Evolutionary conservation across 768 basidiomycete species (phyloP), one percentile per base, ranked within the genome.

Genomic region (Podaxis rugospora): DNA sequence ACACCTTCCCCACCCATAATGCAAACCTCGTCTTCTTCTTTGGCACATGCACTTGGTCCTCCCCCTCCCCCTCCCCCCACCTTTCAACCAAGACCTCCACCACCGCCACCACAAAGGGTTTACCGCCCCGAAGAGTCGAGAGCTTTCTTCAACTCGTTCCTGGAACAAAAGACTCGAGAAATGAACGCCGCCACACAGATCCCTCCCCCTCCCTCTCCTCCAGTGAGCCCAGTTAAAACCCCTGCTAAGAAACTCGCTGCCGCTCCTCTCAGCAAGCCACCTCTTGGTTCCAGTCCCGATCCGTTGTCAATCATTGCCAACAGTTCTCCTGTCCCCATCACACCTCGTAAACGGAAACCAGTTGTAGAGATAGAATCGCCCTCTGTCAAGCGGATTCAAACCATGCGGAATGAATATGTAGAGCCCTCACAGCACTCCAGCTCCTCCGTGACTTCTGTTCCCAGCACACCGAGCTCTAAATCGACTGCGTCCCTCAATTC

Each of bases 271-370:
- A 46, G 18, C n/a, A 46, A 61, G 55, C 58, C 66, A 58, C 60
- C 68, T 25, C 65, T 62, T 5, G 74, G 76, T 51, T 76, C 77
- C 39, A 86, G 83, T 67, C 85, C 85, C 3, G 84, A 87, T 68
- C 84, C 85, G 13, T 71, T 87, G n/a, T 74, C 79, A 0, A 67
- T 82, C 67, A n/a, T 71, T 71, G 46, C 65, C 65, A 10, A 65
- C 69, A 47, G 70, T 75, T 37, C 67, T 10, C 64, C 67, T 9
- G 61, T 66, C 13, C 64, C 70, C 10, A 65, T 79, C 6, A 90
- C 90, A 0, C 89, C 90, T 9, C 81, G 80, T 53, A 93, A 93
- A 68, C 82, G 90, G 54, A 93, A 92, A 66, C 76, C 80, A 2
- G 77, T 77, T 3, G 83, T 83, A 25, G 76, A 83, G 44, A 74